These are phyloP conservation scores for Leccinum barrowsii DNA, from an alignment of 768 basidiomycete genomes.

Conservation along the genomic window DNA sequence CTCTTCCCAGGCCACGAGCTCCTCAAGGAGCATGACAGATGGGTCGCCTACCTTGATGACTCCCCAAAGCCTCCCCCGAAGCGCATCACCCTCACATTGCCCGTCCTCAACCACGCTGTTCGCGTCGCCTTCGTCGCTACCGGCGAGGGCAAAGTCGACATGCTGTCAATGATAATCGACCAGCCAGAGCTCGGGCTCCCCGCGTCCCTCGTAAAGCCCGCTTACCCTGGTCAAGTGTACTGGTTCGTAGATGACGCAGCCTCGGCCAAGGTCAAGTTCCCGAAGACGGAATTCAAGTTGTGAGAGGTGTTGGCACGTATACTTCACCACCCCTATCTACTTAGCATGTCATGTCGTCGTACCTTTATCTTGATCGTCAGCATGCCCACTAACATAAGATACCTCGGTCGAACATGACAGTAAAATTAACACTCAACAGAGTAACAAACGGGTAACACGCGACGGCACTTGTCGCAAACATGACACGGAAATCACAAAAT, in stretches of 20 bases:
- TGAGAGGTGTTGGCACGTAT: slow-evolving; percentile 25
- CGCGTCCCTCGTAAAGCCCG: slow-evolving; percentile 75
- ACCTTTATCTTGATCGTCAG: slow-evolving; percentile 6
- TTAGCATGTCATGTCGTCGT: slow-evolving; percentile 16
- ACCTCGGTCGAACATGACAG: slow-evolving; percentile 16
- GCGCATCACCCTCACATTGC: slow-evolving; percentile 89
- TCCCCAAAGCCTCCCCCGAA: slow-evolving; percentile 90
- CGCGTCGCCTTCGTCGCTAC: slow-evolving; percentile 86
- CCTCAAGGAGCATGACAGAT: slow-evolving; percentile 77
- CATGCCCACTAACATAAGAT: slow-evolving; percentile 25
- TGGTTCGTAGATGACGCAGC: slow-evolving; percentile 96
- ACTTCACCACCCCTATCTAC: slow-evolving; percentile 8
- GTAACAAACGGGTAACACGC: slow-evolving; percentile 33
- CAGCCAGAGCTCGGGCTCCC: slow-evolving; percentile 76
- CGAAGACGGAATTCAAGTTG: slow-evolving; percentile 55
- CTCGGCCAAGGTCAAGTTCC: slow-evolving; percentile 55
- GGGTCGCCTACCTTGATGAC: slow-evolving; percentile 93
- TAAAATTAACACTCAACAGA: slow-evolving; percentile 35
- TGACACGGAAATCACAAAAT: slow-evolving; percentile 23
- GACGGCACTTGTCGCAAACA: slow-evolving; percentile 23
- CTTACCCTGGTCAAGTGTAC: slow-evolving; percentile 77
- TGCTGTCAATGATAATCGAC: slow-evolving; percentile 72
- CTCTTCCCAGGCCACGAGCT: slow-evolving; percentile 93
- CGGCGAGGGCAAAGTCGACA: slow-evolving; percentile 79
- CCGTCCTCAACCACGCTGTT: slow-evolving; percentile 86